A percentile compares a stretch with the other conserved stretches of the same genome.
Conservation (phyloP, 768 basidiomycete genomes). For the Rhodotorula sphaerocarpa region DNA sequence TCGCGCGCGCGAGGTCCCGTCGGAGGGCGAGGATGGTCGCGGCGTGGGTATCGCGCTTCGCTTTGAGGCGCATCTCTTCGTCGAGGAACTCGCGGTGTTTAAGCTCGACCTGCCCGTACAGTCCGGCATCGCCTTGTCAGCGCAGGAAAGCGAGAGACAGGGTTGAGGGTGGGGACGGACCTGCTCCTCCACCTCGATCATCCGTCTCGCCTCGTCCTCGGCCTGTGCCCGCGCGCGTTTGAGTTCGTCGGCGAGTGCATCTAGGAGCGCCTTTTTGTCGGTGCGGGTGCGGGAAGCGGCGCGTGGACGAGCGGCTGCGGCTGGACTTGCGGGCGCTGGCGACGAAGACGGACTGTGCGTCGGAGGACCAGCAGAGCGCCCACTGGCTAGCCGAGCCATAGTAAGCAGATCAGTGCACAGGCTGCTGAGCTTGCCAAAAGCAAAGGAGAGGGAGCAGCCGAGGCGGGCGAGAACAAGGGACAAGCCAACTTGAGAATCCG, state of each 20-base stretch:
- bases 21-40: slow-evolving; percentile 1
- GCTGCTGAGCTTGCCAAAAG: too few relatives aligned
- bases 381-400: too few relatives aligned
- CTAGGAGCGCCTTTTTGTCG: slow-evolving; percentile 13
- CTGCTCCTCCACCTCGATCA: slow-evolving; percentile 3
- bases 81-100: slow-evolving; percentile 21
- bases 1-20: neutral
- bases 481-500: too few relatives aligned
- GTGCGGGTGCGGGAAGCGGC: slow-evolving; percentile 1
- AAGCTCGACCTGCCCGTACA: slow-evolving; percentile 10
- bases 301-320: neutral
- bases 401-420: too few relatives aligned
- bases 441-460: too few relatives aligned
- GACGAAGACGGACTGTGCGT: neutral
- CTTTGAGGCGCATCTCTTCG: slow-evolving; percentile 1
- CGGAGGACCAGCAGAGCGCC: too few relatives aligned
- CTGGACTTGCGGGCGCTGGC: neutral
- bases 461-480: too few relatives aligned
- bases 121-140: neutral
- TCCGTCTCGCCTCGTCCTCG: neutral
- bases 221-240: neutral
- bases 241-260: slow-evolving; percentile 16
- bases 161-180: neutral
- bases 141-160: neutral
- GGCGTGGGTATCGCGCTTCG: slow-evolving; percentile 1